Base-by-base conservation (phyloP, 257 asterid species). In the Nicotiana paniculata region DNA sequence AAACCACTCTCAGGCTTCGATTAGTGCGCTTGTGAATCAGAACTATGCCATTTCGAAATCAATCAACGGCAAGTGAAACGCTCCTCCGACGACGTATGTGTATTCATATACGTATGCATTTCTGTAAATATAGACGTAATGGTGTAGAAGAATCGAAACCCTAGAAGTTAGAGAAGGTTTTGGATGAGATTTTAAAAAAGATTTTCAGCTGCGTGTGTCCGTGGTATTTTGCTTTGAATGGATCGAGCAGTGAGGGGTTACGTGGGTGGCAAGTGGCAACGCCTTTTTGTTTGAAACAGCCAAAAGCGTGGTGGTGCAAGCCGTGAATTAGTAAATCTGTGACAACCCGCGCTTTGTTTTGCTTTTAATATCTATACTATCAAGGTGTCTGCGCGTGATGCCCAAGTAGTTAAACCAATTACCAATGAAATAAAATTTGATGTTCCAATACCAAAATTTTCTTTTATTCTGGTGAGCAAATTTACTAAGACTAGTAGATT, bases 1-100 rank as follows among this genome's bases (percentile, higher is more conserved):
- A 77, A 51, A 43, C 4, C 21, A 68, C 83, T 85, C 79, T 58
- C 59, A 72, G 37, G n/a, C 35, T 21, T 72, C 78, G 35, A 70
- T n/a, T 43, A 0, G 1, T 8, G 12, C 51, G 51, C 51, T 43
- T 43, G 12, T 43, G 51, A 43, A 43, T 43, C 51, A 2, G 3
- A 43, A 43, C 3, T 43, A 43, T 9, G 51, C 51, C 51, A 43
- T 43, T 43, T 43, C 51, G 51, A 43, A 43, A 43, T 70, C 78
- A 70, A 70, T 43, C 35, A 70, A 43, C 59, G n/a, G 67, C 58
- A 70, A 21, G 78, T 70, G 37, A 70, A 70, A 70, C 46, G 57
- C 10, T 70, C 58, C 59, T 70, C 35, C 33, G 10, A n/a, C 55
- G 32, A 70, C 46, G 58, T 18, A 37, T 37, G 6, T 15, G 33